These are phyloP conservation scores for Skeletonema costatum DNA, from an alignment of 108 stramenopile genomes.

Conservation along the genomic window DNA sequence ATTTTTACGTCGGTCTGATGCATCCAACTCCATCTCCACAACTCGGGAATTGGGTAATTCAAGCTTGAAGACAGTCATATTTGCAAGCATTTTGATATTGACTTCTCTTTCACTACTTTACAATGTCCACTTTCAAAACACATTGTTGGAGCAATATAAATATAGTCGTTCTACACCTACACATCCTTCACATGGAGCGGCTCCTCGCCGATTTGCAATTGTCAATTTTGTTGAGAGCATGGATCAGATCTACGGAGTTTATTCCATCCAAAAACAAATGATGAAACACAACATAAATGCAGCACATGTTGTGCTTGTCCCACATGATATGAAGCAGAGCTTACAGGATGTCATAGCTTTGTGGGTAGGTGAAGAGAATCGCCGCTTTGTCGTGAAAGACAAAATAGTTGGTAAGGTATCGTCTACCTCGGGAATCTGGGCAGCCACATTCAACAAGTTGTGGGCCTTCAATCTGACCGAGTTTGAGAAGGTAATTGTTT, in stretches of 20 bases:
- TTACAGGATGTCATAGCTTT: background rate
- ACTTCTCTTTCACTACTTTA: no score
- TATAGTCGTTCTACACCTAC: no score
- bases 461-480: conserved; percentile 37
- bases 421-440: conserved; percentile 1
- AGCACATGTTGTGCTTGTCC: conserved; percentile 14
- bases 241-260: conserved; percentile 30
- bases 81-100: no score
- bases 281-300: conserved; percentile 13
- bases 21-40: no score
- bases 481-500: conserved; percentile 29
- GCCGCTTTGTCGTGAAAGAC: background rate
- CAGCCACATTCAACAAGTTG: conserved; percentile 26
- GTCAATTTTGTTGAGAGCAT: background rate
- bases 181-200: background rate
- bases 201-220: background rate
- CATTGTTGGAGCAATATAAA: no score
- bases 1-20: no score
- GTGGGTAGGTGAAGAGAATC: conserved; percentile 29
- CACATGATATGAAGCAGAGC: background rate
- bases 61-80: no score
- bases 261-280: conserved; percentile 31
- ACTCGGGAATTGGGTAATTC: no score
- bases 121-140: no score
- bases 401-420: background rate